Conservation (phyloP, 768 basidiomycete species). For the Rhizopogon vulgaris region DNA sequence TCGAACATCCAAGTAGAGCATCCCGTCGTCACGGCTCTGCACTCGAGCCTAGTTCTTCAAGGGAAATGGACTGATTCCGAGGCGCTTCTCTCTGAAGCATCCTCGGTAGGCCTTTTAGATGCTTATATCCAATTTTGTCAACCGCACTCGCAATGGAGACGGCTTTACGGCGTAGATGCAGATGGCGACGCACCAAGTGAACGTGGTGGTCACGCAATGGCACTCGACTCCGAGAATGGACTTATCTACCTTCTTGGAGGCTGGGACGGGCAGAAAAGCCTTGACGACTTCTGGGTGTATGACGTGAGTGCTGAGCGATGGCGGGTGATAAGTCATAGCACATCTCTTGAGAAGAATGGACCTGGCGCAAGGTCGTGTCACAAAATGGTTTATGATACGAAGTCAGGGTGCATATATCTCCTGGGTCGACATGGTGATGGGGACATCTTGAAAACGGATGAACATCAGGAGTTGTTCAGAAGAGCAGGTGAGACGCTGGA, state of each 20-base stretch:
- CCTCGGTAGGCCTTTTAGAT: conserved; percentile 55
- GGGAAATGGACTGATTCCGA: conserved; percentile 62
- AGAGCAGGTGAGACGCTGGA: conserved; percentile 15
- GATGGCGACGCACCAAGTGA: conserved; percentile 59
- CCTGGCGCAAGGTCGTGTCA: conserved; percentile 73
- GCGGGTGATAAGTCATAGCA: conserved; percentile 51
- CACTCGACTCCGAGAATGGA: conserved; percentile 57
- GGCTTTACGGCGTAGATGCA: conserved; percentile 51
- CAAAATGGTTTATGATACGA: conserved; percentile 76
- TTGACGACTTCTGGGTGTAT: conserved; percentile 80
- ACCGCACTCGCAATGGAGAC: conserved; percentile 57
- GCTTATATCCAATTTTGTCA: conserved; percentile 49
- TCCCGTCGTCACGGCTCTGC: conserved; percentile 60
- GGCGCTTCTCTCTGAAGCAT: conserved; percentile 40
- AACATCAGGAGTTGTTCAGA: conserved; percentile 29
- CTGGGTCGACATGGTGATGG: conserved; percentile 62
- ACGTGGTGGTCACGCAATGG: conserved; percentile 80
- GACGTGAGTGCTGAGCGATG: conserved; percentile 54
- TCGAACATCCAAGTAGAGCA: conserved; percentile 59
- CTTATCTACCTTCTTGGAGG: conserved; percentile 75
- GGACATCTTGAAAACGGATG: conserved; percentile 32
- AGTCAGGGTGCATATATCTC: conserved; percentile 64
- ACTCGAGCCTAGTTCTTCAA: conserved; percentile 57
- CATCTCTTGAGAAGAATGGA: conserved; percentile 52
- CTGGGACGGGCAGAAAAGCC: conserved; percentile 64